Percentiles rank a stretch among this genome's conserved stretches.
These are phyloP conservation scores for Ciborinia camelliae DNA, from an alignment of 2,329 filamentous ascomycete genomes.

Conservation along the genomic window DNA sequence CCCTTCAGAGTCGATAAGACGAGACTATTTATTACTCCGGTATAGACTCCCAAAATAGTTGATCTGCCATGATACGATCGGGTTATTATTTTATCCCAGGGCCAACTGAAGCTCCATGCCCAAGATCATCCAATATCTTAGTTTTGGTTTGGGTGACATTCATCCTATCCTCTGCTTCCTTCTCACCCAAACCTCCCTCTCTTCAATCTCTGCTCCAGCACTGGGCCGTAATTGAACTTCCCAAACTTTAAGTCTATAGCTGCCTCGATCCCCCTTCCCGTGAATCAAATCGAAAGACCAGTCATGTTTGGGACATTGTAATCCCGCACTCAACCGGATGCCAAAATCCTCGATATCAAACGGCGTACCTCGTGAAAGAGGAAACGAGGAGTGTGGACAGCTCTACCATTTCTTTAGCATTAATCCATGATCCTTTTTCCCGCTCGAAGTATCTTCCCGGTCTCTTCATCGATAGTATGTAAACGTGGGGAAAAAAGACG, in stretches of 20 bases:
- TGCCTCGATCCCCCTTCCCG: constrained; percentile 58
- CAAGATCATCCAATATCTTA: neutral
- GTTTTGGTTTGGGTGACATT: constrained; percentile 23
- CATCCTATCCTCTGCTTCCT: constrained; percentile 29
- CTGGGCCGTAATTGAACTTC: constrained; percentile 53
- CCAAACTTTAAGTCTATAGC: constrained; percentile 60
- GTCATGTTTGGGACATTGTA: constrained; percentile 65
- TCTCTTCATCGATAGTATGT: neutral
- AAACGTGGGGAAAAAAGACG: constrained; percentile 13
- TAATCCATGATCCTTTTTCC: neutral
- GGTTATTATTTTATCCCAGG: neutral
- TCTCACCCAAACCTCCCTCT: constrained; percentile 27
- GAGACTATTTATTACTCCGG: too few species aligned
- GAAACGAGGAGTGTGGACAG: constrained; percentile 66
- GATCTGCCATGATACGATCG: neutral
- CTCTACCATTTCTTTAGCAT: constrained; percentile 41
- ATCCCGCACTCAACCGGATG: constrained; percentile 56
- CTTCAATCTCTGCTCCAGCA: constrained; percentile 13
- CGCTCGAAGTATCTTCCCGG: neutral
- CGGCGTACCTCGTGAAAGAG: constrained; percentile 57
- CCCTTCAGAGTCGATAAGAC: too few species aligned
- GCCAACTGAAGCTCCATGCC: neutral
- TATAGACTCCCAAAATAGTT: neutral
- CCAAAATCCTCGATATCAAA: constrained; percentile 76
- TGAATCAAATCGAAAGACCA: constrained; percentile 70